Evolutionary conservation across 1,284 basidiomycete species (phyloP).

Genomic region (Sparassis latifolia): DNA sequence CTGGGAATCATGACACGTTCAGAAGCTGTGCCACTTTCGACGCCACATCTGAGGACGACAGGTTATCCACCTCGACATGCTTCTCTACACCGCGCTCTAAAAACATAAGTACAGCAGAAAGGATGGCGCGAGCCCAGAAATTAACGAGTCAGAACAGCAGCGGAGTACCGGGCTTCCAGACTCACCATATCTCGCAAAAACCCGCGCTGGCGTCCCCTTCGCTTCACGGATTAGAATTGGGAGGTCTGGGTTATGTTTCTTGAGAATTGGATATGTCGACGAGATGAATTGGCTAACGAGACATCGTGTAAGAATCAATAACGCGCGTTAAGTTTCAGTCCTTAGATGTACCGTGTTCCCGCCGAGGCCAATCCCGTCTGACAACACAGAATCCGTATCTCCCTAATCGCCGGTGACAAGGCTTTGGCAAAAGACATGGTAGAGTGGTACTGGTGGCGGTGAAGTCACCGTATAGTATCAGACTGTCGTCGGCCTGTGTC

Average conservation of each 20-base stretch:
- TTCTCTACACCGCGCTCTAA: conserved; percentile 75
- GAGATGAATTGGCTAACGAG: conserved; percentile 73
- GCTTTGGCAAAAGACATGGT: conserved; percentile 72
- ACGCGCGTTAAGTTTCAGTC: neutral
- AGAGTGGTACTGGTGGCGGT: no score
- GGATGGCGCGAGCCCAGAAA: conserved; percentile 4
- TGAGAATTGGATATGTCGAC: conserved; percentile 75
- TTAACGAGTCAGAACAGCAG: neutral
- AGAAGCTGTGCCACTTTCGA: conserved; percentile 61
- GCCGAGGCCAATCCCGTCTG: conserved; percentile 75
- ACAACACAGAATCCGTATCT: conserved; percentile 83
- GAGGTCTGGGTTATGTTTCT: conserved; percentile 85
- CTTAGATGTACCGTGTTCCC: conserved; percentile 67
- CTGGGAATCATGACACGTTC: conserved; percentile 17
- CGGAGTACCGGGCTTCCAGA: conserved; percentile 10
- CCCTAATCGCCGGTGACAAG: conserved; percentile 77
- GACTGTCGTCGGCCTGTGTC: no score
- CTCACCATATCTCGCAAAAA: conserved; percentile 90
- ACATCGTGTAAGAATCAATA: neutral
- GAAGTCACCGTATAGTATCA: no score
- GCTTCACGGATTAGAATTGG: conserved; percentile 90
- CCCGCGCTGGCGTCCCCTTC: conserved; percentile 79
- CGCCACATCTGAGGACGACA: conserved; percentile 65
- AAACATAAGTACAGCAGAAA: conserved; percentile 9
- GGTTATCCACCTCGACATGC: conserved; percentile 75